These are phyloP conservation scores for Buxus sempervirens DNA, from an alignment of 164 flowering plant species.

Conservation along the genomic window DNA sequence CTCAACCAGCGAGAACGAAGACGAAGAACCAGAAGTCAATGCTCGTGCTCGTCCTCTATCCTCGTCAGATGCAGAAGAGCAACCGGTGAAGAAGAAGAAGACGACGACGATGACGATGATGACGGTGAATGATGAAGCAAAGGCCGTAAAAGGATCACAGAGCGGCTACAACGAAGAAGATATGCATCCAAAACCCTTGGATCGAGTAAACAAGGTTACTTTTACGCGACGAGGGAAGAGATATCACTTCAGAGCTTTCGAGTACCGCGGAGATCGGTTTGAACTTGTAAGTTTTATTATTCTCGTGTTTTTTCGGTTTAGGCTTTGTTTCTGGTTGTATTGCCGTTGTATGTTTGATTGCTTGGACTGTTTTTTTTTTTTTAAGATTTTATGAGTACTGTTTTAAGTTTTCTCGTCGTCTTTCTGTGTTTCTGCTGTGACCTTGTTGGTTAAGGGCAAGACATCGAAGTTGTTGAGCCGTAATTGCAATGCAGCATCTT, in stretches of 20 bases:
- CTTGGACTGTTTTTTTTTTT: neutral
- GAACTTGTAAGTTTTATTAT: conserved; percentile 46
- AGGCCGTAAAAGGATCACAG: conserved; percentile 6
- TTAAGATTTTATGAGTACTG: neutral
- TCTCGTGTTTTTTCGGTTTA: neutral
- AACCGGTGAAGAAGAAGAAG: conserved; percentile 10
- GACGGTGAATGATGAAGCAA: neutral
- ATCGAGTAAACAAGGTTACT: conserved; percentile 48
- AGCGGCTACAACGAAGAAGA: conserved; percentile 25
- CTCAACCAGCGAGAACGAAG: conserved; percentile 67
- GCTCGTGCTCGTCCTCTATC: neutral
- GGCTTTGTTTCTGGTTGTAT: neutral
- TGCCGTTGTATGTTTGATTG: neutral
- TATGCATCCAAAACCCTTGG: conserved; percentile 55
- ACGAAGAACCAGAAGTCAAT: conserved; percentile 21
- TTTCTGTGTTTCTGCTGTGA: neutral
- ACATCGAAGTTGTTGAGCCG: neutral
- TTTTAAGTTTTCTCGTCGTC: neutral
- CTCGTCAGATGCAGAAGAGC: conserved; percentile 10
- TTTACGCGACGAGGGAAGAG: conserved; percentile 44
- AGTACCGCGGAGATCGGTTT: conserved; percentile 57
- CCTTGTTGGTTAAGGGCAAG: neutral
- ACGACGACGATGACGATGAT: conserved; percentile 7
- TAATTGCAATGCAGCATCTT: no score
- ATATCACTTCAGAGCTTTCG: conserved; percentile 55